Percentiles rank a stretch among this genome's conserved stretches.
Evolutionary conservation across 768 basidiomycete species (phyloP).

Genomic region (Cystofilobasidium macerans): DNA sequence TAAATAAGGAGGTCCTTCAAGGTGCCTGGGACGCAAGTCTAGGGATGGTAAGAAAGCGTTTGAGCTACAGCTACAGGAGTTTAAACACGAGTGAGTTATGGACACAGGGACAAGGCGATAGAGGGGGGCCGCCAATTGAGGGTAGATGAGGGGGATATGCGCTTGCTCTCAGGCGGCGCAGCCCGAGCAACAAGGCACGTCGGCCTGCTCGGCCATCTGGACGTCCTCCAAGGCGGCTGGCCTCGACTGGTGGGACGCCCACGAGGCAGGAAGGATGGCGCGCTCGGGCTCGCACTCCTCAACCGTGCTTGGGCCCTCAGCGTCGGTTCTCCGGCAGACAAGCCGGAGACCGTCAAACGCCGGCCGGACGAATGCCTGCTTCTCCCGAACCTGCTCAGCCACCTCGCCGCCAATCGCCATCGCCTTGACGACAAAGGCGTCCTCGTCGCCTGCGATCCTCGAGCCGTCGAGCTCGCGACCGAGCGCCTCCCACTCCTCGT

Average conservation of each 20-base stretch:
- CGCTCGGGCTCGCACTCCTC: conserved; percentile 1
- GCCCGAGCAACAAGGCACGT: conserved; percentile 1
- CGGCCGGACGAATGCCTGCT: conserved; percentile 17
- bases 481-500: conserved; percentile 64
- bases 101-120: too few species aligned
- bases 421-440: conserved; percentile 42
- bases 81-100: too few species aligned
- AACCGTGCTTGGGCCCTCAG: not conserved
- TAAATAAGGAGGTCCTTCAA: too few species aligned
- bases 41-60: too few species aligned
- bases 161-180: not conserved
- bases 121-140: too few species aligned
- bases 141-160: too few species aligned
- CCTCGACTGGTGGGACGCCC: not conserved
- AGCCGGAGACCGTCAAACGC: conserved; percentile 21
- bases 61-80: too few species aligned
- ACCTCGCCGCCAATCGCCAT: conserved; percentile 45
- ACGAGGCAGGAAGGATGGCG: not conserved
- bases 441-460: conserved; percentile 35
- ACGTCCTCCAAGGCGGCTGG: not conserved
- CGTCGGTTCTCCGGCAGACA: not conserved
- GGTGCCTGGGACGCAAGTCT: too few species aligned
- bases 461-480: conserved; percentile 43
- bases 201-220: not conserved
- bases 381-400: conserved; percentile 15